Evolutionary conservation across 495 filamentous ascomycete genomes (phyloP).

Genomic region (Haplographium delicatum): DNA sequence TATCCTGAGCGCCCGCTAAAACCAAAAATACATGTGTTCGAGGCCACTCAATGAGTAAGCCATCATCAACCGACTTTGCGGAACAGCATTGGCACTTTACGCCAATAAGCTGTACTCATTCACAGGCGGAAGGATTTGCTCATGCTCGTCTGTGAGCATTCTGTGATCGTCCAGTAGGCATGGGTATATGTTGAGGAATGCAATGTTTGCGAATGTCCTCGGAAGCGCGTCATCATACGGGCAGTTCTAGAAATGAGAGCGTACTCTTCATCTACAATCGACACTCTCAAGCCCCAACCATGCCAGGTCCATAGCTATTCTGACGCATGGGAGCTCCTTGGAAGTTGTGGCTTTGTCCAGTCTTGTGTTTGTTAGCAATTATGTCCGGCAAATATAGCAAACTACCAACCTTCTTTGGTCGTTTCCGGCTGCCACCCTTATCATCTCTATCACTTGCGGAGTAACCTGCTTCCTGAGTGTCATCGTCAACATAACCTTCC

Average conservation of each 20-base stretch:
- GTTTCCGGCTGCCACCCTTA: slow-evolving; percentile 39
- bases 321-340: slow-evolving; percentile 28
- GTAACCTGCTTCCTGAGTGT: slow-evolving; percentile 41
- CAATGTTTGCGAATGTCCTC: background rate
- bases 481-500: slow-evolving; percentile 47
- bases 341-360: slow-evolving; percentile 11
- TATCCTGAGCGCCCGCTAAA: slow-evolving; percentile 6
- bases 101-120: background rate
- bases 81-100: background rate
- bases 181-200: slow-evolving; percentile 4
- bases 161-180: slow-evolving; percentile 2
- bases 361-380: slow-evolving; percentile 17
- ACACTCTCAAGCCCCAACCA: slow-evolving; percentile 32
- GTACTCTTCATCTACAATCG: background rate
- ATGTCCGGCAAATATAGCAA: slow-evolving; percentile 3
- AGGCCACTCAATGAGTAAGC: slow-evolving; percentile 2
- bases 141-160: slow-evolving; percentile 7
- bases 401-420: slow-evolving; percentile 49
- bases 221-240: background rate
- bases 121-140: background rate
- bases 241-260: background rate
- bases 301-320: slow-evolving; percentile 35
- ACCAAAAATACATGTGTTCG: slow-evolving; percentile 1
- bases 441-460: slow-evolving; percentile 49
- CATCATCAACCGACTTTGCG: slow-evolving; percentile 1